These are phyloP conservation scores for Parafenestella ontariensis DNA, from an alignment of 2,329 filamentous ascomycete genomes.

Conservation along the genomic window DNA sequence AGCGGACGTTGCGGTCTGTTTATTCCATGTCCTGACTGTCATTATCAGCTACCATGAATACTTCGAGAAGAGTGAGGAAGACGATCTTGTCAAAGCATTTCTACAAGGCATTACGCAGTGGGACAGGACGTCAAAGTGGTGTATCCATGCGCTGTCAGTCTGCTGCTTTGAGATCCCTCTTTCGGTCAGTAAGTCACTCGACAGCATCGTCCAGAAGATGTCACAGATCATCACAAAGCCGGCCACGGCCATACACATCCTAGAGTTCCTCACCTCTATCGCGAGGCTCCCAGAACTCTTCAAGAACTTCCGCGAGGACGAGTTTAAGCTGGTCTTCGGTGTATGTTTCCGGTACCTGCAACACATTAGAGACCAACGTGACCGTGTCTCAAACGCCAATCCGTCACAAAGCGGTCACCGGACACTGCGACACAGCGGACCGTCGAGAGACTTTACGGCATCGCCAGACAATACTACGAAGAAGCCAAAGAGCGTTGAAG, in stretches of 20 bases:
- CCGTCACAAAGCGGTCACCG: conserved; percentile 44
- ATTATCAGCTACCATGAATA: conserved; percentile 88
- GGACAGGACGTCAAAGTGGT: conserved; percentile 87
- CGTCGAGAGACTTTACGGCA: conserved; percentile 51
- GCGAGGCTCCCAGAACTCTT: conserved; percentile 85
- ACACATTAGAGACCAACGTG: conserved; percentile 73
- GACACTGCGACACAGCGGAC: conserved; percentile 52
- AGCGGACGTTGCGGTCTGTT: conserved; percentile 85
- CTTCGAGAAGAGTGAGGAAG: conserved; percentile 83
- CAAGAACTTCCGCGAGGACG: conserved; percentile 87
- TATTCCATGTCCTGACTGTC: conserved; percentile 86
- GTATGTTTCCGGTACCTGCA: conserved; percentile 95
- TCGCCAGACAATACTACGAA: conserved; percentile 42
- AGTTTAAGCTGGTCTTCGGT: conserved; percentile 92
- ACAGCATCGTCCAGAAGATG: conserved; percentile 90
- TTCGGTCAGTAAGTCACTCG: conserved; percentile 83
- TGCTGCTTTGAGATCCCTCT: conserved; percentile 94
- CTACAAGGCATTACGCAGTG: conserved; percentile 82
- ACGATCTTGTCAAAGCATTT: conserved; percentile 87
- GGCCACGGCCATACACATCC: conserved; percentile 88
- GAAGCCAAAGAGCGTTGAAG: conserved; percentile 57
- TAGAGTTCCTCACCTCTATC: conserved; percentile 92
- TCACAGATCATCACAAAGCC: conserved; percentile 94
- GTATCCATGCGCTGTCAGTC: conserved; percentile 92
- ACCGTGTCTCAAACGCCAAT: conserved; percentile 43